phyloP scores from a whole-genome alignment of 2,329 filamentous ascomycete species.

The Clarireedia paspali region DNA sequence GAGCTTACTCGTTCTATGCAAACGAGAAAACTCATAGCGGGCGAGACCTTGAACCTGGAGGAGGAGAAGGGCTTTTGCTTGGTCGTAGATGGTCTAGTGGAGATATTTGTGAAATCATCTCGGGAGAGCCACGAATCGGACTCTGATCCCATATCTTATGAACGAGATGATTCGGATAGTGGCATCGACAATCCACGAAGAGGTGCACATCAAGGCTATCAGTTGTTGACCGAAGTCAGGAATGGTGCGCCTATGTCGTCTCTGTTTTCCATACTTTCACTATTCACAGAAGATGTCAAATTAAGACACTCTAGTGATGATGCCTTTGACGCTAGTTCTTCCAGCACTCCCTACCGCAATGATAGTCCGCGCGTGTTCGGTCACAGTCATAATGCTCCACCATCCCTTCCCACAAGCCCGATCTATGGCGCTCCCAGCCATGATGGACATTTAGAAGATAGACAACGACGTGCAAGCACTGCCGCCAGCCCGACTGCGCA shows the following conservation, averaged over 20 bases:
- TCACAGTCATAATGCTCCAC: constrained; percentile 25
- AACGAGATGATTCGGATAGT: constrained; percentile 46
- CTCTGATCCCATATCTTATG: constrained; percentile 31
- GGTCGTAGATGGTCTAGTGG: constrained; percentile 90
- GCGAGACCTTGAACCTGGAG: constrained; percentile 89
- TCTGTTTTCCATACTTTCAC: constrained; percentile 89
- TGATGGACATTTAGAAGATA: constrained; percentile 48
- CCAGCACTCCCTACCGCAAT: constrained; percentile 18
- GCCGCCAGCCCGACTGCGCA: constrained; percentile 28
- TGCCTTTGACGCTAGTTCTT: constrained; percentile 29
- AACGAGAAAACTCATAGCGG: constrained; percentile 89
- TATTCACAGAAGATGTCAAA: constrained; percentile 93
- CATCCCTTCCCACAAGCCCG: constrained; percentile 28
- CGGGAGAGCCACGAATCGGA: constrained; percentile 41
- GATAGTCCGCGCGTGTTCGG: constrained; percentile 10
- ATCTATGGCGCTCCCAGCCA: constrained; percentile 25
- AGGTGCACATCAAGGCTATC: constrained; percentile 74
- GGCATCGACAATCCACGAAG: constrained; percentile 59
- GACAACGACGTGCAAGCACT: constrained; percentile 23
- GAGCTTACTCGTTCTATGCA: constrained; percentile 98
- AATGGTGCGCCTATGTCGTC: constrained; percentile 99
- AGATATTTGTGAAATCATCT: constrained; percentile 95
- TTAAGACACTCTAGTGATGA: constrained; percentile 62
- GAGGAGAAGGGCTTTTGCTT: constrained; percentile 98
- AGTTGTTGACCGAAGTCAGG: constrained; percentile 91